Percentiles rank a stretch among this genome's conserved stretches.
Conservation (phyloP, 768 basidiomycete genomes). For the Pleurotus cornucopiae region DNA sequence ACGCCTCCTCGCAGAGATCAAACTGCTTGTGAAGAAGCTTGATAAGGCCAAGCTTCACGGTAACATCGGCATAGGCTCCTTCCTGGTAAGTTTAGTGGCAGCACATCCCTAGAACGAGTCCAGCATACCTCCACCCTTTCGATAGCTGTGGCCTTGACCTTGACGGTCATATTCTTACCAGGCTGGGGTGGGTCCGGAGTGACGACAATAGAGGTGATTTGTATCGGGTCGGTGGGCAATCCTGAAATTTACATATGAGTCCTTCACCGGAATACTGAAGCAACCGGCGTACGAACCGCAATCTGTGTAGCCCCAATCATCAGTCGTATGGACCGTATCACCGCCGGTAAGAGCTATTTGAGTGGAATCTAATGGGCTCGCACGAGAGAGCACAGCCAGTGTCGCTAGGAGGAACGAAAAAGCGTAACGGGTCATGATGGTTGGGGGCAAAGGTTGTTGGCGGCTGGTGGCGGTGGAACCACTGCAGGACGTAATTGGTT, state of each 20-base stretch:
- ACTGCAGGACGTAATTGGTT: background rate
- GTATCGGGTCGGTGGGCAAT: slow-evolving; percentile 36
- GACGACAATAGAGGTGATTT: slow-evolving; percentile 68
- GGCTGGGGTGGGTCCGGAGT: slow-evolving; percentile 88
- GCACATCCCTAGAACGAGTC: background rate
- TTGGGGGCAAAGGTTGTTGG: slow-evolving; percentile 2
- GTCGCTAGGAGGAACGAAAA: slow-evolving; percentile 19
- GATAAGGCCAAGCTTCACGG: slow-evolving; percentile 90
- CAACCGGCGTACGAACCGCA: slow-evolving; percentile 1
- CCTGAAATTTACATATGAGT: slow-evolving; percentile 32
- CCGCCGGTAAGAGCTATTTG: slow-evolving; percentile 22
- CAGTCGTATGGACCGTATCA: slow-evolving; percentile 25
- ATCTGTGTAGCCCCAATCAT: slow-evolving; percentile 51
- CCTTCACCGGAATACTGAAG: slow-evolving; percentile 8
- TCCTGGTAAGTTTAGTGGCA: slow-evolving; percentile 44
- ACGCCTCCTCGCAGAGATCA: slow-evolving; percentile 94
- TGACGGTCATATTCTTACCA: slow-evolving; percentile 85
- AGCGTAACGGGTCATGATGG: slow-evolving; percentile 15
- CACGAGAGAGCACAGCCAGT: slow-evolving; percentile 12
- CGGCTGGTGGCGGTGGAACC: background rate
- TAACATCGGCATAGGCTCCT: slow-evolving; percentile 86
- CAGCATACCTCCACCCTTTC: slow-evolving; percentile 60
- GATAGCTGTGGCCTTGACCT: slow-evolving; percentile 56
- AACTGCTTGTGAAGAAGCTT: slow-evolving; percentile 83
- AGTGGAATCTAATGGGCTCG: slow-evolving; percentile 14